These are phyloP conservation scores for Solanum hybrid DNA, from an alignment of 305 asterid species.

Conservation along the genomic window DNA sequence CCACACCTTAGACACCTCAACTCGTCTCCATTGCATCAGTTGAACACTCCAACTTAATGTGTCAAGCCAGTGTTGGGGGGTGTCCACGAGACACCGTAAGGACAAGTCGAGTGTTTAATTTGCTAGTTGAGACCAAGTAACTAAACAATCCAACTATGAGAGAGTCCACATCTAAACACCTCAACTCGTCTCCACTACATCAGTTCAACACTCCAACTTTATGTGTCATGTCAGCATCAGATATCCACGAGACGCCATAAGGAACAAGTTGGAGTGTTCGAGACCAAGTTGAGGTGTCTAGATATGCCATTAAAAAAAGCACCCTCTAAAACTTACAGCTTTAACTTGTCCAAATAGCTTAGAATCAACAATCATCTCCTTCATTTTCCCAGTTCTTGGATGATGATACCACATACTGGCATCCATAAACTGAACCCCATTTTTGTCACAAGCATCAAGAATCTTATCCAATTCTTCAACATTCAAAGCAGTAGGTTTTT, in stretches of 20 bases:
- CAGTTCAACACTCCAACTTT: neutral
- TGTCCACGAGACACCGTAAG: neutral
- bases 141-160: neutral
- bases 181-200: neutral
- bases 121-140: neutral
- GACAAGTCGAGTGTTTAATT: neutral
- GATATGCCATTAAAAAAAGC: neutral
- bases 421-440: constrained; percentile 84
- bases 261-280: neutral
- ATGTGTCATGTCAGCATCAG: neutral
- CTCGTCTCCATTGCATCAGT: neutral
- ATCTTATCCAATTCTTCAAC: constrained; percentile 47
- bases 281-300: neutral
- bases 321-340: constrained; percentile 33
- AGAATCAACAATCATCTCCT: constrained; percentile 36
- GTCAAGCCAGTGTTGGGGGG: neutral
- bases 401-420: constrained; percentile 94
- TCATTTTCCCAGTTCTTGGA: constrained; percentile 66
- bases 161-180: neutral
- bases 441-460: constrained; percentile 40
- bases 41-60: neutral
- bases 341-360: constrained; percentile 45
- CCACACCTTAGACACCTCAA: neutral
- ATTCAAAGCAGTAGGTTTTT: constrained; percentile 72
- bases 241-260: neutral